Evolutionary conservation across 257 asterid species (phyloP).

Genomic region (Leptodermis oblonga): DNA sequence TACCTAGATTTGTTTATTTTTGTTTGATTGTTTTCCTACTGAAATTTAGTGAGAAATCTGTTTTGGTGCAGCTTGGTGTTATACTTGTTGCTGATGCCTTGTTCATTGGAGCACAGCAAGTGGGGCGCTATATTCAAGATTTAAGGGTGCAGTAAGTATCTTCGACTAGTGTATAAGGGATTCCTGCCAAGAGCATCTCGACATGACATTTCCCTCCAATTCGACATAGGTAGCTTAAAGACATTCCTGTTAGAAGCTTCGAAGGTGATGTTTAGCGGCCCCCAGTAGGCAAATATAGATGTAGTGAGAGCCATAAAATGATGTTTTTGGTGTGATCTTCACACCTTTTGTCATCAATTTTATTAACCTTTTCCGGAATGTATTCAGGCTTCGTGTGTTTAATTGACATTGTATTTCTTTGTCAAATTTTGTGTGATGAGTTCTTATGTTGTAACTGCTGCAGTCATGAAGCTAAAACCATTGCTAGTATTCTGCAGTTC

Average conservation of each 20-base stretch:
- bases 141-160: conserved; percentile 48
- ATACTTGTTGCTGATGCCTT: conserved; percentile 68
- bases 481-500: neutral
- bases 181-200: neutral
- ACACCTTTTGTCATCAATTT: neutral
- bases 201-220: neutral
- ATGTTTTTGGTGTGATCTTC: neutral
- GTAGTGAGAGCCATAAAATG: neutral
- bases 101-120: conserved; percentile 72
- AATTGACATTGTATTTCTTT: neutral
- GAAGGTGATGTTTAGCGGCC: neutral
- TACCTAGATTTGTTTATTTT: neutral
- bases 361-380: neutral
- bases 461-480: neutral
- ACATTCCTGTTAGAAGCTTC: neutral
- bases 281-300: neutral
- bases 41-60: conserved; percentile 5
- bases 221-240: neutral
- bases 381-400: neutral
- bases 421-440: conserved; percentile 5
- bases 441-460: neutral
- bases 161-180: neutral
- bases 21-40: neutral
- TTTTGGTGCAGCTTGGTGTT: conserved; percentile 53
- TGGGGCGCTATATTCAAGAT: conserved; percentile 65